Conservation (phyloP, 2,329 filamentous ascomycete species). For the Stagonosporopsis vannaccii region DNA sequence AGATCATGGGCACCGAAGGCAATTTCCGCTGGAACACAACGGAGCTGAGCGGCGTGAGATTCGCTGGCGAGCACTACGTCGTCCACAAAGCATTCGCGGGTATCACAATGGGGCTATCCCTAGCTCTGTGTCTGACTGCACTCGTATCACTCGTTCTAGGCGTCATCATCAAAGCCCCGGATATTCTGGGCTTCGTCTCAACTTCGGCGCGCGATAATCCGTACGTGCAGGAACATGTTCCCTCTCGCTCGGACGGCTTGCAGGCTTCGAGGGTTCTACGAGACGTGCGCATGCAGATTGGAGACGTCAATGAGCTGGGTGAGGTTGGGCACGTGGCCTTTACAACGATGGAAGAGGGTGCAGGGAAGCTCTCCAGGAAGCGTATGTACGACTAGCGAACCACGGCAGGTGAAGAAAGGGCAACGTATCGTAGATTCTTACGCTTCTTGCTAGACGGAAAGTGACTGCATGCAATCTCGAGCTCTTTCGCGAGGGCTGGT, state of each 20-base stretch:
- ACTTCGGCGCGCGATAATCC: constrained; percentile 14
- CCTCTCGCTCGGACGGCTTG: background rate
- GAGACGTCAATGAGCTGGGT: constrained; percentile 8
- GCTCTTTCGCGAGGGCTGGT: too few relatives aligned
- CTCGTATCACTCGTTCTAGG: constrained; percentile 1
- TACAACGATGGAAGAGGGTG: constrained; percentile 8
- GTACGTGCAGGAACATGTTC: background rate
- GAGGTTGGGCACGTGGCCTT: constrained; percentile 21
- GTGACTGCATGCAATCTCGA: too few relatives aligned
- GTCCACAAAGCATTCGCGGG: constrained; percentile 7
- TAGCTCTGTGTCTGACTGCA: background rate
- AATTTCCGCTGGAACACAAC: background rate
- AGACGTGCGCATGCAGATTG: background rate
- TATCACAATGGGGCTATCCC: constrained; percentile 7
- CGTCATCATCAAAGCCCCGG: constrained; percentile 12
- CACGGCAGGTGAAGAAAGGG: too few relatives aligned
- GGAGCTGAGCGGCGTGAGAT: background rate
- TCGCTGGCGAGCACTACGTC: constrained; percentile 1
- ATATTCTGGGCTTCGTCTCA: constrained; percentile 18
- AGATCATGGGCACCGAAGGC: background rate
- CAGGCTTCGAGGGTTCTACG: background rate
- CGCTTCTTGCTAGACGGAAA: too few relatives aligned
- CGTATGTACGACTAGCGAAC: constrained; percentile 13
- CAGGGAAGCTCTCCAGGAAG: constrained; percentile 10
- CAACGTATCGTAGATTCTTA: too few relatives aligned